Evolutionary conservation across 2,329 filamentous ascomycete species (phyloP).

Genomic region (Cladosporium halotolerans): DNA sequence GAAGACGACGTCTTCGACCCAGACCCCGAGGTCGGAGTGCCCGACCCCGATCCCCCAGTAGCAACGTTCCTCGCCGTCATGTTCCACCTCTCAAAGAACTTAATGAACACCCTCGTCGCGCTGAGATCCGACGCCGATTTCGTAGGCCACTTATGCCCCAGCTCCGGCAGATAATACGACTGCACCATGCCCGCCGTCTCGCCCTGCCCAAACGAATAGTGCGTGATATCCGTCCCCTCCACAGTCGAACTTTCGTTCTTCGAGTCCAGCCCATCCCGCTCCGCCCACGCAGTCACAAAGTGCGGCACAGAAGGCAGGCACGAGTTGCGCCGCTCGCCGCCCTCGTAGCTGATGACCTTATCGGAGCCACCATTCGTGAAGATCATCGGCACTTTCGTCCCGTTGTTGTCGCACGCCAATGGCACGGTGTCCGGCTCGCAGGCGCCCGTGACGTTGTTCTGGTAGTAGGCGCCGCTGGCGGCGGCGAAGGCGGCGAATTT

Average conservation of each 20-base stretch:
- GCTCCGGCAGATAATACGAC: conserved; percentile 32
- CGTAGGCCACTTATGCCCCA: conserved; percentile 35
- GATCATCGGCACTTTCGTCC: conserved; percentile 32
- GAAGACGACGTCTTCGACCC: too few species aligned
- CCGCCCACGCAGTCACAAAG: conserved; percentile 33
- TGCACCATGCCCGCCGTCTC: conserved; percentile 28
- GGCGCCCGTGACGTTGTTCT: conserved; percentile 9
- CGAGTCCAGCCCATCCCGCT: conserved; percentile 27
- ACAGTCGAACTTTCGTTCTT: conserved; percentile 21
- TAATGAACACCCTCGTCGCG: conserved; percentile 19
- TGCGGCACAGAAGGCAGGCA: conserved; percentile 25
- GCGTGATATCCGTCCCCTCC: conserved; percentile 20
- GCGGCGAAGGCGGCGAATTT: conserved; percentile 46
- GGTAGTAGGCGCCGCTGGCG: conserved; percentile 43
- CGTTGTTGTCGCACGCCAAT: conserved; percentile 21
- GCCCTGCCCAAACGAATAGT: conserved; percentile 22
- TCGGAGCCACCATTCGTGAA: conserved; percentile 40
- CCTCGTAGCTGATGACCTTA: conserved; percentile 35
- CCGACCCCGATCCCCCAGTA: not conserved
- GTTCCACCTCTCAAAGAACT: conserved; percentile 21
- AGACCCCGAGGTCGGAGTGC: too few species aligned
- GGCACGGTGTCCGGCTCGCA: conserved; percentile 18
- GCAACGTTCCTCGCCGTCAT: conserved; percentile 5
- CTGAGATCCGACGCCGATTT: conserved; percentile 16
- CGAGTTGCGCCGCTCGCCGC: conserved; percentile 26